Evolutionary conservation across 2,329 filamentous ascomycete genomes (phyloP), one percentile per base, ranked within the genome.

Genomic region (Alternaria novae-zelandiae): DNA sequence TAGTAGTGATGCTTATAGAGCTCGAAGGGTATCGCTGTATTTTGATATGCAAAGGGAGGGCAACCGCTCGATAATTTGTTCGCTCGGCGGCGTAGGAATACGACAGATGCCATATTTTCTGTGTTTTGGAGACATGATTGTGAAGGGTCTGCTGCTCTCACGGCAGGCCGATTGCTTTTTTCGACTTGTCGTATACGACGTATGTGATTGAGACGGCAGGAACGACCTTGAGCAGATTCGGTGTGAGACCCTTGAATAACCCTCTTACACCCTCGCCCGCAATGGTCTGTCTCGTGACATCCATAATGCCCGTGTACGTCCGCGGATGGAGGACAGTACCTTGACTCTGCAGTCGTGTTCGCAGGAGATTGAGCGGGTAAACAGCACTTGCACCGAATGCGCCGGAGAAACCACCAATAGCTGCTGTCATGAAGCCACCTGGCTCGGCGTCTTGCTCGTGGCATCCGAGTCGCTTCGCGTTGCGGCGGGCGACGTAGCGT

Each of bases 191-290:
- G 69, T 82, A 82, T 3, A 81, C 80, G 25, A 82, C 80, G 45
- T 81, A 82, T 4, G 80, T 81, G 78, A 99, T 98, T 73, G 94
- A 97, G 57, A 99, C 90, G 28, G 96, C 94, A 3, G 96, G 96
- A 10, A 96, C 94, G 36, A 99, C 96, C 84, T 99, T 99, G 72
- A 99, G 85, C 43, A 99, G 84, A 78, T 98, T 99, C 6, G 96
- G 96, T 45, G 95, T 97, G 68, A 98, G 84, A 2, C 96, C 96
- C 81, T 96, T 97, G 85, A 97, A 99, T 61, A 99, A 84, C 3
- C 96, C 96, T 63, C 92, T 87, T 41, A 92, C 78, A 1, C 96
- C 96, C 81, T 99, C 96, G 54, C 91, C 89, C 71, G 89, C 86
- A 36, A 97, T 83, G 9, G 96, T 99, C 81, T 91, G 93, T 57